A percentile compares a stretch with the other conserved stretches of the same genome.
These are phyloP conservation scores for Marchantia paleacea DNA, from an alignment of 225 moss, liverwort and hornwort genomes.

Conservation along the genomic window DNA sequence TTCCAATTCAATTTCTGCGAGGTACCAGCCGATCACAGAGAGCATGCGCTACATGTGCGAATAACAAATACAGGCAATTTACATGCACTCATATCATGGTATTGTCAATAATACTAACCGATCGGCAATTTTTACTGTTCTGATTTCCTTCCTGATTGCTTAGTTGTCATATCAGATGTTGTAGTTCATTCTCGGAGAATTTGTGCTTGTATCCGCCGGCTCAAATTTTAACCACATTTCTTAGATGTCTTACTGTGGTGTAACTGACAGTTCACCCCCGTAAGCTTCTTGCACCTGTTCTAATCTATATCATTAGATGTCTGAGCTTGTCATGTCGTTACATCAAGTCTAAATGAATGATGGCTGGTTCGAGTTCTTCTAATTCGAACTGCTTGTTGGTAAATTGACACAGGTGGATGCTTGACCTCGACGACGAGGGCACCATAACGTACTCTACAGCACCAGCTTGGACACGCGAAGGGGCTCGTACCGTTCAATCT, in stretches of 20 bases:
- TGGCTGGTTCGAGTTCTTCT: background rate
- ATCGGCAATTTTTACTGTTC: too few relatives aligned
- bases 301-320: too few relatives aligned
- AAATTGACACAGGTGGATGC: slow-evolving; percentile 66
- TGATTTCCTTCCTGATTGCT: too few relatives aligned
- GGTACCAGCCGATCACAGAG: slow-evolving; percentile 52
- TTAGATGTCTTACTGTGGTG: background rate
- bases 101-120: background rate
- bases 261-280: background rate
- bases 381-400: background rate
- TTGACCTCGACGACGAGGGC: slow-evolving; percentile 78
- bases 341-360: background rate
- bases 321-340: too few relatives aligned
- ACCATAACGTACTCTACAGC: slow-evolving; percentile 78
- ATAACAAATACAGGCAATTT: slow-evolving; percentile 52
- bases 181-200: background rate
- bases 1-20: slow-evolving; percentile 70
- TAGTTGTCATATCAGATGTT: too few relatives aligned
- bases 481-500: background rate
- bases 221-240: background rate
- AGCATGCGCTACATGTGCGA: slow-evolving; percentile 43
- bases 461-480: slow-evolving; percentile 56
- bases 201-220: background rate
- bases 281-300: background rate
- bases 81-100: slow-evolving; percentile 90